Conservation (phyloP, 768 basidiomycete species). For the Suillus plorans region DNA sequence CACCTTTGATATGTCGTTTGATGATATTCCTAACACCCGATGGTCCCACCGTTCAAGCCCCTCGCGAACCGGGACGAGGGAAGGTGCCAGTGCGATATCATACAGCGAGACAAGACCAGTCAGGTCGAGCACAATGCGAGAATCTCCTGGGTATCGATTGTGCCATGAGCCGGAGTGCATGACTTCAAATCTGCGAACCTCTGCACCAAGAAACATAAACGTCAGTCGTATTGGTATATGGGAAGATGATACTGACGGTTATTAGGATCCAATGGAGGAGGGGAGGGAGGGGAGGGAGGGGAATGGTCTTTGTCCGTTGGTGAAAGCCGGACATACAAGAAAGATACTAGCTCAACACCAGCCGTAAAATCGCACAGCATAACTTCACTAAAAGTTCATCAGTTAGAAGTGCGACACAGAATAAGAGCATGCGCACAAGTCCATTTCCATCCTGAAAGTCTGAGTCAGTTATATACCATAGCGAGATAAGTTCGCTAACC, state of each 20-base stretch:
- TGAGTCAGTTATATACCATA: neutral
- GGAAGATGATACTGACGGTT: neutral
- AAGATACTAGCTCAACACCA: constrained; percentile 40
- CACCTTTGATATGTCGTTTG: constrained; percentile 9
- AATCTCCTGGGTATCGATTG: constrained; percentile 25
- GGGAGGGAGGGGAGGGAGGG: rapidly evolving
- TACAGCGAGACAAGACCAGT: constrained; percentile 27
- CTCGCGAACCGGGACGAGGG: constrained; percentile 15
- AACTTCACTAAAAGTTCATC: constrained; percentile 36
- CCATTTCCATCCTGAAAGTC: constrained; percentile 43
- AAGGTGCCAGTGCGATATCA: constrained; percentile 21
- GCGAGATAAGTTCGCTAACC: constrained; percentile 11
- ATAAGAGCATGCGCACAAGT: constrained; percentile 38
- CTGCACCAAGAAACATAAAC: neutral
- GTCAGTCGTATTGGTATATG: neutral
- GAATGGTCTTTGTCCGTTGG: neutral
- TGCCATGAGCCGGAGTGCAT: constrained; percentile 24
- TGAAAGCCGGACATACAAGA: constrained; percentile 29
- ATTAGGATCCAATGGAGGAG: neutral
- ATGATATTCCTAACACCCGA: constrained; percentile 15
- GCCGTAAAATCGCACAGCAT: constrained; percentile 48
- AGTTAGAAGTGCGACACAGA: neutral
- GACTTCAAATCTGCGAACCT: constrained; percentile 10
- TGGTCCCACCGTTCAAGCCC: constrained; percentile 22
- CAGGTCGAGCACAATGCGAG: constrained; percentile 22